Base-by-base conservation (phyloP, 345 rosid species). In the Eucalyptus lansdowneana region DNA sequence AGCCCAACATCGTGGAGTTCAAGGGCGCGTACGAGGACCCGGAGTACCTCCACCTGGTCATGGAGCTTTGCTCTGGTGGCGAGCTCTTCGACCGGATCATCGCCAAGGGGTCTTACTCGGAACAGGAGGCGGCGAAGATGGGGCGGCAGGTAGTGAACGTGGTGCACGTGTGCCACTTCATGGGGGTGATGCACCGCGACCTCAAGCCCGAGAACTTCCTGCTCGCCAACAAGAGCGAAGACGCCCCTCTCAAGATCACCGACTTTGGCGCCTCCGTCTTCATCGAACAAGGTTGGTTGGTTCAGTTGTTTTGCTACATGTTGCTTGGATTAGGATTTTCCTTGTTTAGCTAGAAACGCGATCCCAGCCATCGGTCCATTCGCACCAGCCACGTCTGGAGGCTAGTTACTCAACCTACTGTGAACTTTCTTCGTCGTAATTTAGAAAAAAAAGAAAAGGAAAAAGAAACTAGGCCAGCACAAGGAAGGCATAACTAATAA, bases 201-300 rank as follows among this genome's bases (percentile, higher is more conserved):
- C 91, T 97, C 90, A 98, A 98, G 95, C 99, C 99, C 22, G 99
- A 98, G 94, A 97, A 98, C 90, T 96, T 98, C 95, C 92, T 98
- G 94, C 89, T 98, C 72, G 93, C 91, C 89, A 94, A 91, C 91
- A 91, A 87, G 17, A 94, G 91, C 10, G 92, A 94, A 11, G 90
- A 92, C 29, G 93, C 98, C 80, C 93, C 92, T 2, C 88, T 98
- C 29, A 98, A 98, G 92, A 98, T 97, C 34, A 96, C 95, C 3
- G 98, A 96, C 89, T 98, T 98, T 93, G 99, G 98, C 40, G 95
- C 96, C 92, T 97, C 99, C 80, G 96, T 97, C 87, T 97, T 95
- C 96, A 96, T 98, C 25, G 98, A 98, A 90, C 94, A 92, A 92
- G 99, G 99, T 97, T 44, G 86, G 90, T 86, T 42, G 40, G 14